Evolutionary conservation across 2,329 filamentous ascomycete species (phyloP).

Genomic region (Botrytis sinoallii): DNA sequence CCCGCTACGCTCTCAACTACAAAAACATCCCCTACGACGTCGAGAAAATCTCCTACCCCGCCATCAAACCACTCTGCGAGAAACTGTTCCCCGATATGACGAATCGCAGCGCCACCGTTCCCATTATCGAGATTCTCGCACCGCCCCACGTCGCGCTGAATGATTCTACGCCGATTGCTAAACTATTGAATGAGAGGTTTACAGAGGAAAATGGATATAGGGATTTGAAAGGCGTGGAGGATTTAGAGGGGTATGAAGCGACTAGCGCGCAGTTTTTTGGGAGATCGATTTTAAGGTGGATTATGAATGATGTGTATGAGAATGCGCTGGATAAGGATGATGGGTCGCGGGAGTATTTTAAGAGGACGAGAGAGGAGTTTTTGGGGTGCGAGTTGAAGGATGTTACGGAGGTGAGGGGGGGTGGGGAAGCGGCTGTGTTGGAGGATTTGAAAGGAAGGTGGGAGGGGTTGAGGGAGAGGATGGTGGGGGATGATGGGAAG

Average conservation of each 20-base stretch:
- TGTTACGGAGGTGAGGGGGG: constrained; percentile 19
- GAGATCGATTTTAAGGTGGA: constrained; percentile 19
- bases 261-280: not conserved
- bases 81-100: constrained; percentile 23
- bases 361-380: constrained; percentile 21
- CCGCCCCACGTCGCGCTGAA: constrained; percentile 23
- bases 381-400: constrained; percentile 18
- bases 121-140: constrained; percentile 27
- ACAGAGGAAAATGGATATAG: constrained; percentile 23
- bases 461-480: constrained; percentile 24
- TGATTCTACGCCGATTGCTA: constrained; percentile 25
- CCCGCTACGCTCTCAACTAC: constrained; percentile 26
- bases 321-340: constrained; percentile 25
- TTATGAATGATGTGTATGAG: constrained; percentile 24
- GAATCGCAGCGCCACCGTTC: constrained; percentile 23
- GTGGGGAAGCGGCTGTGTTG: constrained; percentile 21
- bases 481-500: constrained; percentile 24
- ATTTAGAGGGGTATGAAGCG: constrained; percentile 20
- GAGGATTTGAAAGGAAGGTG: constrained; percentile 22
- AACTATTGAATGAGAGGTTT: constrained; percentile 28
- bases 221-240: constrained; percentile 23
- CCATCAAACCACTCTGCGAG: constrained; percentile 25
- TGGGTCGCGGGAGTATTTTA: constrained; percentile 27
- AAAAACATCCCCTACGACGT: constrained; percentile 25
- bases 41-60: constrained; percentile 25